Percentiles rank a stretch among this genome's conserved stretches.
These are phyloP conservation scores for Phanerodontia chrysosporium DNA, from an alignment of 768 basidiomycete genomes.

Conservation along the genomic window DNA sequence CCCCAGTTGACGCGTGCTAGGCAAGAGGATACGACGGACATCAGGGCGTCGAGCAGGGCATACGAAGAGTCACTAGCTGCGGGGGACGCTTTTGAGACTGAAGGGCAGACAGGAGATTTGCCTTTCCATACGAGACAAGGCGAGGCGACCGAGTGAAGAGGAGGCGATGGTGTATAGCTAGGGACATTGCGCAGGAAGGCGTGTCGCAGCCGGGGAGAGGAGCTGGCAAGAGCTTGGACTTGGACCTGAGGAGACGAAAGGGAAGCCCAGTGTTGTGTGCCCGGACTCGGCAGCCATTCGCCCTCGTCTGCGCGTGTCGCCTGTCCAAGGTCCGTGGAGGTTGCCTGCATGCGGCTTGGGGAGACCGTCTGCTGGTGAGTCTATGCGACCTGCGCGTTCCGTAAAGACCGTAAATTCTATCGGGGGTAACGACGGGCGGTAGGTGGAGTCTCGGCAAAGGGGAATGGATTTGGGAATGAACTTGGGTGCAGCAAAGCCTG, in stretches of 20 bases:
- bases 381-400: neutral
- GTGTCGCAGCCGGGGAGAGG: conserved; percentile 9
- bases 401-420: neutral
- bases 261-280: neutral
- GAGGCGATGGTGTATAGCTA: neutral
- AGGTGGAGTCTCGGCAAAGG: no score
- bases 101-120: no score
- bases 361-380: neutral
- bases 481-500: neutral
- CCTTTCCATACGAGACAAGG: neutral
- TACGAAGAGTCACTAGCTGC: no score
- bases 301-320: neutral
- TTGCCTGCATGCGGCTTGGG: neutral
- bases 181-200: conserved; percentile 1
- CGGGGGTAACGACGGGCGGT: no score
- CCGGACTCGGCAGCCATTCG: neutral
- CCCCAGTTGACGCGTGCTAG: neutral
- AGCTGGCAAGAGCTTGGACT: neutral
- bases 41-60: neutral
- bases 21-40: neutral
- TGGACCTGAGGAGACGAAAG: conserved; percentile 1
- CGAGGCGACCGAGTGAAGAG: neutral
- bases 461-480: no score
- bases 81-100: no score
- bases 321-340: neutral